phyloP scores from a whole-genome alignment of 306 rosid species.

The Begonia peltatifolia region DNA sequence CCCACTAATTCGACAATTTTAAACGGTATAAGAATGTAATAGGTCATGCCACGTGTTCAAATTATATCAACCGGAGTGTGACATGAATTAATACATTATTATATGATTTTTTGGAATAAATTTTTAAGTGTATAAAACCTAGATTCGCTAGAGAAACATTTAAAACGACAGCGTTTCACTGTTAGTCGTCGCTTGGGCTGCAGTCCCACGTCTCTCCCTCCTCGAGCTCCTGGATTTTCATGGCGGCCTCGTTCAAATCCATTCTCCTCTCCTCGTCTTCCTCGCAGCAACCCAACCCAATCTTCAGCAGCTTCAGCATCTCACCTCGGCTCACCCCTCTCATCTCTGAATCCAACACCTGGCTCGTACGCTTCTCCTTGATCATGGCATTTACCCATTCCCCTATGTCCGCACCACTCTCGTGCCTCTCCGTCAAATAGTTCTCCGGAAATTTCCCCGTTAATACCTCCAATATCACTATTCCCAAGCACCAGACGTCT shows the following conservation, averaged over 20 bases:
- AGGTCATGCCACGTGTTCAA: no score
- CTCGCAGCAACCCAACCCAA: conserved; percentile 85
- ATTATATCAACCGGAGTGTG: no score
- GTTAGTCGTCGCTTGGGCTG: no score
- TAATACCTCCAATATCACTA: conserved; percentile 61
- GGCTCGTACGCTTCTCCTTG: conserved; percentile 50
- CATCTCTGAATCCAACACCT: conserved; percentile 68
- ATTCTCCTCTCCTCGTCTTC: conserved; percentile 69
- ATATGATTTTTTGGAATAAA: no score
- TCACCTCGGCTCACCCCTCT: conserved; percentile 16
- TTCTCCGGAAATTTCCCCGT: conserved; percentile 85
- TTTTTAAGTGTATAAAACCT: no score
- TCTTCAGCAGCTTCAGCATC: conserved; percentile 64
- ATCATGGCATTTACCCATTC: conserved; percentile 71
- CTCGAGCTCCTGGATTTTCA: conserved; percentile 41
- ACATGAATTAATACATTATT: no score
- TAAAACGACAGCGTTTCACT: no score
- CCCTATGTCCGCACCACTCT: conserved; percentile 40
- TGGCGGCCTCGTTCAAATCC: conserved; percentile 47
- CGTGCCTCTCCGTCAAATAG: conserved; percentile 38
- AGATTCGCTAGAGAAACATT: no score
- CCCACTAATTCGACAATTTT: no score
- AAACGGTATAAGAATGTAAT: no score
- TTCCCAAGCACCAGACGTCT: conserved; percentile 76
- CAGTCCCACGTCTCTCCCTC: conserved; percentile 12